Evolutionary conservation across 2,329 filamentous ascomycete genomes (phyloP).

Genomic region (Teratosphaeria epicoccoides): DNA sequence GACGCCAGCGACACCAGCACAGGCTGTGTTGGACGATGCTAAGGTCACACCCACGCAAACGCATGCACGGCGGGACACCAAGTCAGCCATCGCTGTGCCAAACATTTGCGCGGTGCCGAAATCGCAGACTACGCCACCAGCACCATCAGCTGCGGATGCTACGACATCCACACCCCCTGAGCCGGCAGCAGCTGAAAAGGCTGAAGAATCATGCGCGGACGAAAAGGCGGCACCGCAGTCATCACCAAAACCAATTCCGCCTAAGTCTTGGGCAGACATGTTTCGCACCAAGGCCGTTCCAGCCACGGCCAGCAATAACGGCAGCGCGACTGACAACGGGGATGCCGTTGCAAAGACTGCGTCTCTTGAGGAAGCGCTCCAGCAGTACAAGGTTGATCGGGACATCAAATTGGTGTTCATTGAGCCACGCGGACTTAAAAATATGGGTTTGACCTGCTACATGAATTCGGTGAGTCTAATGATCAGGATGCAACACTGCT

Average conservation of each 20-base stretch:
- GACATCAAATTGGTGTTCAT: constrained; percentile 66
- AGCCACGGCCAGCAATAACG: constrained; percentile 13
- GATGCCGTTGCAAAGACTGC: constrained; percentile 31
- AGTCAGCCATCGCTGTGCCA: constrained; percentile 40
- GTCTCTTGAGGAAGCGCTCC: constrained; percentile 66
- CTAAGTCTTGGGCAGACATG: constrained; percentile 59
- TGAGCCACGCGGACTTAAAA: constrained; percentile 85
- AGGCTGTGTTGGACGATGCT: constrained; percentile 20
- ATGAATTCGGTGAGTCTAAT: constrained; percentile 85
- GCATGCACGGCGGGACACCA: constrained; percentile 30
- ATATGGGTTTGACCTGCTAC: constrained; percentile 98
- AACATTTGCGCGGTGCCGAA: constrained; percentile 41
- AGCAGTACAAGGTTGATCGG: constrained; percentile 57
- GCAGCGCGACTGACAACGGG: constrained; percentile 13
- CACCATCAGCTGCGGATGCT: constrained; percentile 5
- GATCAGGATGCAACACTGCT: neutral
- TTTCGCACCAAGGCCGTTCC: constrained; percentile 36
- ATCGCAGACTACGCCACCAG: constrained; percentile 26
- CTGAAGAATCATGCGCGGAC: constrained; percentile 11
- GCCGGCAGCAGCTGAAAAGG: neutral
- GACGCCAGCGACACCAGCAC: constrained; percentile 41
- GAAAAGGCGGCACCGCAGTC: constrained; percentile 30
- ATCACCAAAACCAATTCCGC: constrained; percentile 29
- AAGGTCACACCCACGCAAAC: constrained; percentile 22
- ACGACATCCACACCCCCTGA: constrained; percentile 7